Evolutionary conservation across 2,329 filamentous ascomycete species (phyloP), one percentile per base, ranked within the genome.

Genomic region (Ophiocordyceps unilateralis): DNA sequence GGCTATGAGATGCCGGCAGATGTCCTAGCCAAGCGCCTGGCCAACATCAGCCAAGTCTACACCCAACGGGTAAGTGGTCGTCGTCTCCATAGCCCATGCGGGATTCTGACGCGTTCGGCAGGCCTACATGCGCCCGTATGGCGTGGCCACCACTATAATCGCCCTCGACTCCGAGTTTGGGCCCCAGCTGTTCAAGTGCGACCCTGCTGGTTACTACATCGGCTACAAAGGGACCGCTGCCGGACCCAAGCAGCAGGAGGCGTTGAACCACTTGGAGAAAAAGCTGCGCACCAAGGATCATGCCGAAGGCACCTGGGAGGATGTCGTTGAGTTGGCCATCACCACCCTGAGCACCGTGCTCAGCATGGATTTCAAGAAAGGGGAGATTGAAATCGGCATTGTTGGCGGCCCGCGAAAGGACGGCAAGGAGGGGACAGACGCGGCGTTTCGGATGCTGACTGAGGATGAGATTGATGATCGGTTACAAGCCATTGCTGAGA

Each of bases 1-100:
- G 91, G 91, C 57, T 98, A 98, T 66, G 91, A 98, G 72, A 98
- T 98, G 91, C 91, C 91, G 47, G 93, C 87, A 63, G 91, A 98
- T 65, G 91, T 87, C 42, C 68, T 98, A 57, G 85, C 91, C 50
- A 98, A 98, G 76, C 78, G 91, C 60, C 70, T 98, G 65, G 91
- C 91, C 61, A 98, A 98, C 67, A 95, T 98, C 70, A 95, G 86
- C 66, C 91, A 98, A 67, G 91, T 98, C 51, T 98, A 96, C 67
- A 98, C 91, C 53, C 91, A 98, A 69, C 74, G 87, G 64, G 91
- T 96, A 61, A 59, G 67, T 53, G 14, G 15, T 21, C n/a, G 15
- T 10, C 15, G 5, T 6, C n/a, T 1, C 8, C 3, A 2, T 12
- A 4, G 21, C 7, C 19, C 8, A 14, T 21, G 22, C 17, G 3